These are phyloP conservation scores for Penicillium turbatum DNA, from an alignment of 495 filamentous ascomycete species.

Conservation along the genomic window DNA sequence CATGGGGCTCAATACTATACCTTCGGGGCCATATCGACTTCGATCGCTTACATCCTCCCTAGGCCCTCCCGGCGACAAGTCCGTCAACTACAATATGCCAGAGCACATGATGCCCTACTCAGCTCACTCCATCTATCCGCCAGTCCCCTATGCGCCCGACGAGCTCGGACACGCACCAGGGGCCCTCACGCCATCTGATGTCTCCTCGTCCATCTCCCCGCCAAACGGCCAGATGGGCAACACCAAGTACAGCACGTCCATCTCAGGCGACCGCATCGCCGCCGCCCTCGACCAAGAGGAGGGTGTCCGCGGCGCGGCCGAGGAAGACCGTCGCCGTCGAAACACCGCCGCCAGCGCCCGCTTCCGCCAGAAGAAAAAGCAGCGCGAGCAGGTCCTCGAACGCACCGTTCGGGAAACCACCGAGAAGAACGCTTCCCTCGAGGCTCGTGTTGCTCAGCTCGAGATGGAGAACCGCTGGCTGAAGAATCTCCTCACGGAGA, in stretches of 20 bases:
- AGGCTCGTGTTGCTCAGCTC: conserved; percentile 76
- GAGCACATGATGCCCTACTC: conserved; percentile 46
- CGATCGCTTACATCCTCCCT: conserved; percentile 28
- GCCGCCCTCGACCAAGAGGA: conserved; percentile 40
- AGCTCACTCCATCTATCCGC: conserved; percentile 44
- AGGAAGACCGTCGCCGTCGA: conserved; percentile 94
- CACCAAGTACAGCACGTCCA: conserved; percentile 46
- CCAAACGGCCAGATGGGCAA: conserved; percentile 45
- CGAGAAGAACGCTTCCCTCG: conserved; percentile 74
- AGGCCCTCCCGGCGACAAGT: conserved; percentile 35
- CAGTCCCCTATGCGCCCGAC: conserved; percentile 41
- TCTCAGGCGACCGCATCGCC: conserved; percentile 42
- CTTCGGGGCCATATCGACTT: conserved; percentile 12
- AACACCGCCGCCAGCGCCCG: conserved; percentile 94
- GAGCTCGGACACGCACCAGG: conserved; percentile 40
- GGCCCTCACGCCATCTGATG: conserved; percentile 42
- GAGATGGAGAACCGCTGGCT: conserved; percentile 98
- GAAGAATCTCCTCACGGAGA: conserved; percentile 89
- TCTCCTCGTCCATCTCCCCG: conserved; percentile 46
- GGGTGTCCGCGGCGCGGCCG: conserved; percentile 69
- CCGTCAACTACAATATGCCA: conserved; percentile 41
- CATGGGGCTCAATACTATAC: conserved; percentile 7
- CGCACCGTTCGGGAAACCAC: conserved; percentile 83
- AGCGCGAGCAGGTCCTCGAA: conserved; percentile 91
- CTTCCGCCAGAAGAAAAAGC: conserved; percentile 99